Conservation (phyloP, 257 asterid genomes). For the Forsythia viridissima region DNA sequence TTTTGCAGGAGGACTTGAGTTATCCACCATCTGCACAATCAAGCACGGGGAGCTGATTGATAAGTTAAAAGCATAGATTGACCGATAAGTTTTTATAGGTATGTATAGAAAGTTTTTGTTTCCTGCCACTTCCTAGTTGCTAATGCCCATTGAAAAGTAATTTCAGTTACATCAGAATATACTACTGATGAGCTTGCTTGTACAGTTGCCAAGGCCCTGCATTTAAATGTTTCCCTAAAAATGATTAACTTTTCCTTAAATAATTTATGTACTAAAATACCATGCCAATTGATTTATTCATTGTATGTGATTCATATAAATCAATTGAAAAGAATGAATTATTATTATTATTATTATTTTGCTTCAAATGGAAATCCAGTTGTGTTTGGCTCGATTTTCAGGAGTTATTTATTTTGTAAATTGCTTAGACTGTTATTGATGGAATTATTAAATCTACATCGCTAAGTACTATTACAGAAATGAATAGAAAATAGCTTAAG, state of each 20-base stretch:
- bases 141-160: not conserved
- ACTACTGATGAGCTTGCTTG: not conserved
- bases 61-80: not conserved
- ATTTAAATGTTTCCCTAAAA: not conserved
- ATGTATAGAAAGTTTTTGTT: conserved; percentile 6
- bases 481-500: not conserved
- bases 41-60: conserved; percentile 49
- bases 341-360: not conserved
- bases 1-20: conserved; percentile 65
- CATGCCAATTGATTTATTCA: not conserved
- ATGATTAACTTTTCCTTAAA: not conserved
- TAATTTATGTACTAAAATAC: not conserved
- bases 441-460: not conserved
- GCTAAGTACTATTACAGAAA: not conserved
- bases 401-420: not conserved
- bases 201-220: not conserved
- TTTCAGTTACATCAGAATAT: not conserved
- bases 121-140: not conserved
- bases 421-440: not conserved
- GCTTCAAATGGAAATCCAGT: not conserved
- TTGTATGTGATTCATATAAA: not conserved
- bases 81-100: conserved; percentile 17
- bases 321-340: not conserved
- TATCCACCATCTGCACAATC: conserved; percentile 45
- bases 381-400: not conserved